Percentiles rank a stretch among this genome's conserved stretches.
Conservation (phyloP, 75 land plant genomes). For the Adiantum capillusveneris region DNA sequence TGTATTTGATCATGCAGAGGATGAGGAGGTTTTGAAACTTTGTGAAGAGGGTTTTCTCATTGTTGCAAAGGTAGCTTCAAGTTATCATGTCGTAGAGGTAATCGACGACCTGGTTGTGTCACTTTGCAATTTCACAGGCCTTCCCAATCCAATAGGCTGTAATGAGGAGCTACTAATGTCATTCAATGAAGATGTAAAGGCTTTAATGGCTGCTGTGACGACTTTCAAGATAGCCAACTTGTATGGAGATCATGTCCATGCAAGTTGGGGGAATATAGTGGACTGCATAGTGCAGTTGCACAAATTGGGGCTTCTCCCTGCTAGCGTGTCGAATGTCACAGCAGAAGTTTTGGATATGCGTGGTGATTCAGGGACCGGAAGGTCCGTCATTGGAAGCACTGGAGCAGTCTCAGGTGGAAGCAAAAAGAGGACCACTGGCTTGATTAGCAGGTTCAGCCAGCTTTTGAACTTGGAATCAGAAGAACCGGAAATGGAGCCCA, state of each 20-base stretch:
- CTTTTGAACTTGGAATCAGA: slow-evolving; percentile 74
- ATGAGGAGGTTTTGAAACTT: slow-evolving; percentile 57
- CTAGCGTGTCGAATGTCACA: slow-evolving; percentile 65
- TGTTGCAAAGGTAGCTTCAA: slow-evolving; percentile 76
- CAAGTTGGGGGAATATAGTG: slow-evolving; percentile 78
- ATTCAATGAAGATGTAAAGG: slow-evolving; percentile 77
- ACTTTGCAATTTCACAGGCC: slow-evolving; percentile 77
- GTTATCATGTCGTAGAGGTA: slow-evolving; percentile 76
- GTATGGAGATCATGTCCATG: slow-evolving; percentile 69
- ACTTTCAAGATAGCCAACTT: slow-evolving; percentile 75
- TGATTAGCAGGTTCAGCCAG: slow-evolving; percentile 86
- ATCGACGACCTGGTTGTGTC: slow-evolving; percentile 81
- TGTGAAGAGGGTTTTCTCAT: slow-evolving; percentile 79
- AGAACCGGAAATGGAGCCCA: slow-evolving; percentile 72
- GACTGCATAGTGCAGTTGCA: slow-evolving; percentile 76
- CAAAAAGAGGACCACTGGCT: slow-evolving; percentile 65
- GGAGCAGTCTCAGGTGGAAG: slow-evolving; percentile 48
- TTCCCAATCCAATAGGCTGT: slow-evolving; percentile 47
- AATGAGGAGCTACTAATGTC: slow-evolving; percentile 66
- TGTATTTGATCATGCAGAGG: slow-evolving; percentile 87
- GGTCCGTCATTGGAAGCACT: slow-evolving; percentile 32
- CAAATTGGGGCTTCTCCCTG: slow-evolving; percentile 75
- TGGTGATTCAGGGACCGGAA: slow-evolving; percentile 54
- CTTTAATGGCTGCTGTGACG: slow-evolving; percentile 67
- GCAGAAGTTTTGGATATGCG: slow-evolving; percentile 54